These are phyloP conservation scores for Hypoxylon crocopeplum DNA, from an alignment of 495 filamentous ascomycete species.

Conservation along the genomic window DNA sequence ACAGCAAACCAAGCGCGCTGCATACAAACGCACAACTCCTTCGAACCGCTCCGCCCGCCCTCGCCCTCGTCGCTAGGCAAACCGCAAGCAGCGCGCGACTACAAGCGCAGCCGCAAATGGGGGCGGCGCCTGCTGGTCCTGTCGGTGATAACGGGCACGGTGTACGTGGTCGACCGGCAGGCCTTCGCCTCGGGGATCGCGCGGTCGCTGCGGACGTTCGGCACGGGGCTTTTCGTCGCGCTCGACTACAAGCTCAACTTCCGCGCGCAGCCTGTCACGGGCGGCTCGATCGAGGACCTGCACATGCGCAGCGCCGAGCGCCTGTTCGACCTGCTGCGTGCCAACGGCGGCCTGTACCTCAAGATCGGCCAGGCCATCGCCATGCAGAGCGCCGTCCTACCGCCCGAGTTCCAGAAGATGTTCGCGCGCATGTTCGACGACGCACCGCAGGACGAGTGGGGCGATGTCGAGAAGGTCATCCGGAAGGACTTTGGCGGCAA, in stretches of 20 bases:
- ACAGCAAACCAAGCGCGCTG: conserved; percentile 5
- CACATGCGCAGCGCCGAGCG: conserved; percentile 84
- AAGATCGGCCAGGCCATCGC: conserved; percentile 99
- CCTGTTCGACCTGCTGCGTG: conserved; percentile 75
- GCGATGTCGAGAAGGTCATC: conserved; percentile 85
- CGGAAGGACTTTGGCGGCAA: conserved; percentile 84
- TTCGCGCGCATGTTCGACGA: conserved; percentile 97
- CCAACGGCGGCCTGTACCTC: conserved; percentile 92
- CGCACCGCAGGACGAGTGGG: conserved; percentile 92
- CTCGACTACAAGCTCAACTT: conserved; percentile 98
- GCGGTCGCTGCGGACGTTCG: conserved; percentile 83
- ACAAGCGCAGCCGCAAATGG: conserved; percentile 74
- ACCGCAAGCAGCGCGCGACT: conserved; percentile 69
- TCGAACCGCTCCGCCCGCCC: conserved; percentile 80
- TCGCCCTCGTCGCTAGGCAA: conserved; percentile 80
- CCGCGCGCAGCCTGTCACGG: conserved; percentile 72
- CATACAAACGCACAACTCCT: conserved; percentile 43
- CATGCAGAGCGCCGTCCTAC: conserved; percentile 94
- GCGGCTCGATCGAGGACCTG: conserved; percentile 70
- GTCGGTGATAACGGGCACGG: conserved; percentile 61
- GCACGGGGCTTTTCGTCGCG: conserved; percentile 78
- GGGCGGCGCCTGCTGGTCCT: conserved; percentile 72
- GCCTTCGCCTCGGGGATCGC: conserved; percentile 79
- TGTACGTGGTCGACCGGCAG: conserved; percentile 72
- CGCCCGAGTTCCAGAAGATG: conserved; percentile 93